Conservation (phyloP, 768 basidiomycete genomes). For the Trametes sanguinea region DNA sequence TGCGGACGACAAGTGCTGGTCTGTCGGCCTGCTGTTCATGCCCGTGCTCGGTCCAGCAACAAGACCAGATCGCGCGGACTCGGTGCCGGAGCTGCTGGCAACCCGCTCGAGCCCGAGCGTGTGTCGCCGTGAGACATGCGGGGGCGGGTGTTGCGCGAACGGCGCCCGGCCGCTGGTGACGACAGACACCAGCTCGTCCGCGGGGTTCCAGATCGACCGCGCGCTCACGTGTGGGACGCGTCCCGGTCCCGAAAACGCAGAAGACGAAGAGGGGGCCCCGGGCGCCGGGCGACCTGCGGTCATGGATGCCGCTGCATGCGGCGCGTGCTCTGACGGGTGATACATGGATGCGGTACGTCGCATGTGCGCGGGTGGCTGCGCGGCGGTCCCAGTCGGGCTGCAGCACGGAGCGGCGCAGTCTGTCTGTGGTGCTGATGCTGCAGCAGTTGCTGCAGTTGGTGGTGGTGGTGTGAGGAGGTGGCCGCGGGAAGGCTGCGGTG, state of each 20-base stretch:
- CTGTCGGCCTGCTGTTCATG: background rate
- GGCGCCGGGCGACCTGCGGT: background rate
- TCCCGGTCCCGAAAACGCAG: background rate
- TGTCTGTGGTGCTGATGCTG: background rate
- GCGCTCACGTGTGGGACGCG: conserved; percentile 5
- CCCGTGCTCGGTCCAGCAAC: background rate
- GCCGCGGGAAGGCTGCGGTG: background rate
- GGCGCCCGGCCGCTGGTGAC: background rate
- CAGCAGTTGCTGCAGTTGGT: background rate
- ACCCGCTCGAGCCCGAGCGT: background rate
- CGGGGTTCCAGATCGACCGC: conserved; percentile 11
- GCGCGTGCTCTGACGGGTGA: background rate
- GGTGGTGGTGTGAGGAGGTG: background rate
- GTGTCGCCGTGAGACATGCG: background rate
- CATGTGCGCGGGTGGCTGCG: background rate
- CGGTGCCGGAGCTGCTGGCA: background rate
- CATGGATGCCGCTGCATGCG: background rate
- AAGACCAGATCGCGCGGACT: background rate
- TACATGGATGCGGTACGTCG: background rate
- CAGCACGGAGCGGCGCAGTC: background rate
- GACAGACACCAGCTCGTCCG: conserved; percentile 17
- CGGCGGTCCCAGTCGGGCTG: background rate
- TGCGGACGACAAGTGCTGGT: background rate
- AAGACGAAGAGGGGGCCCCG: background rate
- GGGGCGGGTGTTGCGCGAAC: background rate